phyloP scores from a whole-genome alignment of 2,329 filamentous ascomycete genomes.

The Basipetospora sp. region DNA sequence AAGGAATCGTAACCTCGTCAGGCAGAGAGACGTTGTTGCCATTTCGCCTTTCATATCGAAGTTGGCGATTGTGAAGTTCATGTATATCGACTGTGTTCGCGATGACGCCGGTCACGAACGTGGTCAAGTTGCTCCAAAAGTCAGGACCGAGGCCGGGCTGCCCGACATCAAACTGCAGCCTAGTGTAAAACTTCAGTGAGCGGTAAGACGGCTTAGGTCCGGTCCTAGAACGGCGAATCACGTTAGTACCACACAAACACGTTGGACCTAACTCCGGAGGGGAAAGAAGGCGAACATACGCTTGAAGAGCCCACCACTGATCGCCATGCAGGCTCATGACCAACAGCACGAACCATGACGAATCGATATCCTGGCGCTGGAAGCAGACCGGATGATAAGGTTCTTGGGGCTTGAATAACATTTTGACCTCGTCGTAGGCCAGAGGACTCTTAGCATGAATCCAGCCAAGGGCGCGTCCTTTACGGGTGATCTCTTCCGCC shows the following conservation, averaged over 20 bases:
- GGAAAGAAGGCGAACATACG: slow-evolving; percentile 29
- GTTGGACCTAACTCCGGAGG: neutral
- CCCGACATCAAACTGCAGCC: slow-evolving; percentile 28
- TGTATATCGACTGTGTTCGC: slow-evolving; percentile 34
- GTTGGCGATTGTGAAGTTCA: slow-evolving; percentile 29
- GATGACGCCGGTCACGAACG: slow-evolving; percentile 36
- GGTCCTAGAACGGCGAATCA: neutral
- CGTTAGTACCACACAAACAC: neutral
- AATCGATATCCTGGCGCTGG: slow-evolving; percentile 54
- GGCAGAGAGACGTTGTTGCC: slow-evolving; percentile 24
- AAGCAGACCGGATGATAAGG: slow-evolving; percentile 54
- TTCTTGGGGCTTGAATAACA: slow-evolving; percentile 47
- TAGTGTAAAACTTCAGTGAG: slow-evolving; percentile 19
- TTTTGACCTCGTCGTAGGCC: slow-evolving; percentile 39
- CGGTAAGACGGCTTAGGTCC: slow-evolving; percentile 7
- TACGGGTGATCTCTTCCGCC: slow-evolving; percentile 45
- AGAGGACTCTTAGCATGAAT: slow-evolving; percentile 32
- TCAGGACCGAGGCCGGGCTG: slow-evolving; percentile 29
- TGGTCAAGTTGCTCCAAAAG: slow-evolving; percentile 38
- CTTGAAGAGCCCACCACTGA: slow-evolving; percentile 61
- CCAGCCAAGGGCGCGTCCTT: slow-evolving; percentile 54
- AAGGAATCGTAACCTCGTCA: slow-evolving; percentile 31
- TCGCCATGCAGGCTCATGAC: slow-evolving; percentile 59
- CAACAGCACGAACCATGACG: slow-evolving; percentile 57
- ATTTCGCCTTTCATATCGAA: slow-evolving; percentile 21